Evolutionary conservation across 345 rosid genomes (phyloP), one percentile per base, ranked within the genome.

Genomic region (Syzygium jambos): DNA sequence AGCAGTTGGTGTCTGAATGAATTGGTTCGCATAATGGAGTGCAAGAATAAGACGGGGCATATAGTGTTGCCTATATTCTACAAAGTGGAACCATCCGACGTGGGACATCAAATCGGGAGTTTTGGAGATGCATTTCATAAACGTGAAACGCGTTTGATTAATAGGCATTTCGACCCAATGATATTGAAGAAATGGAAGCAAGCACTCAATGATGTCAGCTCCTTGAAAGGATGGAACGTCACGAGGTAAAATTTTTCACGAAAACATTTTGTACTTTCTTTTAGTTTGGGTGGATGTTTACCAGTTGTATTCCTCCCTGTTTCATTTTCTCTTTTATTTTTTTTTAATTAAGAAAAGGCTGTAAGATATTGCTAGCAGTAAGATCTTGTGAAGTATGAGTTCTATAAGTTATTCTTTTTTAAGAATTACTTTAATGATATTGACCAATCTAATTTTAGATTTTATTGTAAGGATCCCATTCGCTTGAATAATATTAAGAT

Each of bases 181-280:
- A 14, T 4, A 14, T 29, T 65, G 78, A 22, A 65, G 41, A 65
- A 65, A 15, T 65, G 78, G 78, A 65, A 65, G 78, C 22, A 65
- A 29, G 41, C 78, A 7, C 78, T 65, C 11, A 7, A 0, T 1
- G 0, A 65, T 3, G 78, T 29, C 16, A 1, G 41, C 4, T 4
- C 7, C 11, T 65, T 65, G 78, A 2, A 7, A 15, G 77, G 3
- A 15, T 3, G 1, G 11, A 41, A 63, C 15, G 41, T 41, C 19
- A 29, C 15, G 1, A 41, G 77, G 77, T 63, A 63, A 0, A 14
- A 7, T 7, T 1, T 63, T 63, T 63, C 77, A 6, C 73, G 17
- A n/a, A 61, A n/a, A 13, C 73, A 3, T 61, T 61, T 17, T 61
- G 34, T 61, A 13, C 34, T 61, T 61, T n/a, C 1, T n/a, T 61